Conservation (phyloP, 805 yeast species). For the Diddensiella santjacobensis region DNA sequence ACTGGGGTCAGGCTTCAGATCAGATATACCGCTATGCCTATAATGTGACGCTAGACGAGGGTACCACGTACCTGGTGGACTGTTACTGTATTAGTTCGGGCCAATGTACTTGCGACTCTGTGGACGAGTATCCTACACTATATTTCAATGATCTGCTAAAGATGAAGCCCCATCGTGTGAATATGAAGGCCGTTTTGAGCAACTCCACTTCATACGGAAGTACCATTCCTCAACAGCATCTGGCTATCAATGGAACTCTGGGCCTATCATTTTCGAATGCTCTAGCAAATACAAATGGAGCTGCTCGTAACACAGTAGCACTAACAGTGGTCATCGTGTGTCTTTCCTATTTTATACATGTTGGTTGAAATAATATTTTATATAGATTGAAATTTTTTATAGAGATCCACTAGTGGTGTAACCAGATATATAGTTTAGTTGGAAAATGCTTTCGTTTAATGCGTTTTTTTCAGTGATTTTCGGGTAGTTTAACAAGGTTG, state of each 20-base stretch:
- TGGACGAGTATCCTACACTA: conserved; percentile 3
- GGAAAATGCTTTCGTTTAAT: no score
- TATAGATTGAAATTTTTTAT: no score
- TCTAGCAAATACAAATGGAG: neutral
- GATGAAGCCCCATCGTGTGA: neutral
- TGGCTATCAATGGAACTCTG: neutral
- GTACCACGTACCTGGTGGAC: conserved; percentile 1
- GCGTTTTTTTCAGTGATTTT: no score
- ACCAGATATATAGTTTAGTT: no score
- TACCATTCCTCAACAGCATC: neutral
- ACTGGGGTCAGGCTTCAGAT: conserved; percentile 11
- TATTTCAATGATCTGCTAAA: conserved; percentile 11
- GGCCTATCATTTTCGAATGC: neutral
- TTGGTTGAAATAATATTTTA: no score
- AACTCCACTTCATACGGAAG: neutral
- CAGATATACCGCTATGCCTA: conserved; percentile 9
- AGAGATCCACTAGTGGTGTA: no score
- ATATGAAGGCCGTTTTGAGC: neutral
- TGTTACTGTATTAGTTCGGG: conserved; percentile 9
- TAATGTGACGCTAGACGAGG: neutral
- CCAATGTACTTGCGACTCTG: conserved; percentile 12
- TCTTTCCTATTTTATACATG: neutral
- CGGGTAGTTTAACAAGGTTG: no score
- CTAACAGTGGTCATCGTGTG: neutral
- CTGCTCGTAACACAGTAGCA: neutral